Base-by-base conservation (phyloP, 495 filamentous ascomycete species). In the Penicillium steckii region DNA sequence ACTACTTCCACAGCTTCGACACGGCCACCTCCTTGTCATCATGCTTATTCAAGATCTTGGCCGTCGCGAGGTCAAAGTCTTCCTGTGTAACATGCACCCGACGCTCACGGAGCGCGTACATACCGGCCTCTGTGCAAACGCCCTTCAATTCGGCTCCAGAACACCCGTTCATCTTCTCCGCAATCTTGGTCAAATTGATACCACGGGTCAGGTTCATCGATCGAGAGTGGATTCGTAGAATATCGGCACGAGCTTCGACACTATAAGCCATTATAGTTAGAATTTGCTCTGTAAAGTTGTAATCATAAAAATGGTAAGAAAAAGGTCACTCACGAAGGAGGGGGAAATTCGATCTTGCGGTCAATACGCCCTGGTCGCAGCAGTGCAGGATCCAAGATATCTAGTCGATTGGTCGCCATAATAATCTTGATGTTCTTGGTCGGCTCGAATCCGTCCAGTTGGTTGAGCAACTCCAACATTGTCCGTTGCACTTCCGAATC, bases 371-470 rank as follows among this genome's bases (percentile, higher is more conserved):
- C 94, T 12, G 95, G 95, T 30, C 94, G 85, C 53, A 99, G 78
- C 32, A 99, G 78, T 6, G 94, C 94, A 0, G 94, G 94, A 69
- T 99, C 94, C 22, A 99, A 82, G 59, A 97, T 97, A 66, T 99
- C 94, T 40, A 97, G 80, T 65, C 94, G 87, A 70, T 99, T 99
- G 12, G 94, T 99, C 18, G 94, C 94, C 94, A 97, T 97, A 73
- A 99, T 93, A 65, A 99, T 93, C 71, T 99, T 99, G 82, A 99
- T 97, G 70, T 97, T 96, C 77, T 97, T 97, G n/a, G 94, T 97
- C 0, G 93, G 94, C 73, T 97, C 95, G 71, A 99, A 99, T 8
- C 94, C 94, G 65, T 99, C 94, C 30, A 99, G 83, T 77, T 99
- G 94, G 72, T 99, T 99, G 50, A 98, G 83, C 44, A 98, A 81